These are phyloP conservation scores for Cicer judaicum DNA, from an alignment of 306 rosid genomes.

Conservation along the genomic window DNA sequence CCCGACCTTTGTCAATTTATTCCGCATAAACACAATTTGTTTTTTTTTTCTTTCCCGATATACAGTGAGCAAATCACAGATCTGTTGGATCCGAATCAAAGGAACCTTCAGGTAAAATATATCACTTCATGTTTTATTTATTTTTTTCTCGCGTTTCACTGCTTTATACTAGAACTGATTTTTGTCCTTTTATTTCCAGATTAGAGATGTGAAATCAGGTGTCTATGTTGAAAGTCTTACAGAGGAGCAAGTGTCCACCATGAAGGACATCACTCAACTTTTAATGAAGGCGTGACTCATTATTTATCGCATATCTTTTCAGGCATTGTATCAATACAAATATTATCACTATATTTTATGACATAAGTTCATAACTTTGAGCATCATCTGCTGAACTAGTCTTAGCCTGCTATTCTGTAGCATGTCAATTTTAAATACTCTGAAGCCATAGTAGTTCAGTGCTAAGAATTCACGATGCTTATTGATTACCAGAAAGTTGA, in stretches of 20 bases:
- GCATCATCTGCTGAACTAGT: slow-evolving; percentile 14
- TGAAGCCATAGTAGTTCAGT: neutral
- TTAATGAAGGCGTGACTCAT: slow-evolving; percentile 71
- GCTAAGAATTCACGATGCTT: slow-evolving; percentile 9
- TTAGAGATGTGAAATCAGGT: slow-evolving; percentile 98
- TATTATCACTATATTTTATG: slow-evolving; percentile 19
- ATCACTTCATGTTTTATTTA: slow-evolving; percentile 10
- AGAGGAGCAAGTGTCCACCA: slow-evolving; percentile 73
- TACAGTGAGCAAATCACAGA: slow-evolving; percentile 98
- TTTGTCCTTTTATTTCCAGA: slow-evolving; percentile 56
- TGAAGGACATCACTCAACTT: slow-evolving; percentile 79
- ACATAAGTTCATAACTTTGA: slow-evolving; percentile 25
- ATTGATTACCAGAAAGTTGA: slow-evolving; percentile 24
- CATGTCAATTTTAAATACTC: slow-evolving; percentile 15
- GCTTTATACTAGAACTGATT: slow-evolving; percentile 34
- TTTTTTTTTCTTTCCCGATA: slow-evolving; percentile 62
- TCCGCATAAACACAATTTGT: slow-evolving; percentile 37
- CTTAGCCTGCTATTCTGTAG: neutral
- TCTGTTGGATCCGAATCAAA: slow-evolving; percentile 85
- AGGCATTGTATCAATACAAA: slow-evolving; percentile 23
- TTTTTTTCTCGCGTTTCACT: slow-evolving; percentile 19
- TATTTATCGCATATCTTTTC: neutral
- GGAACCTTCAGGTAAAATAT: slow-evolving; percentile 74
- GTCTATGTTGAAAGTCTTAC: slow-evolving; percentile 96
- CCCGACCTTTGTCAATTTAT: slow-evolving; percentile 20